These are phyloP conservation scores for Plenodomus biglobosus DNA, from an alignment of 2,329 filamentous ascomycete genomes.

Conservation along the genomic window DNA sequence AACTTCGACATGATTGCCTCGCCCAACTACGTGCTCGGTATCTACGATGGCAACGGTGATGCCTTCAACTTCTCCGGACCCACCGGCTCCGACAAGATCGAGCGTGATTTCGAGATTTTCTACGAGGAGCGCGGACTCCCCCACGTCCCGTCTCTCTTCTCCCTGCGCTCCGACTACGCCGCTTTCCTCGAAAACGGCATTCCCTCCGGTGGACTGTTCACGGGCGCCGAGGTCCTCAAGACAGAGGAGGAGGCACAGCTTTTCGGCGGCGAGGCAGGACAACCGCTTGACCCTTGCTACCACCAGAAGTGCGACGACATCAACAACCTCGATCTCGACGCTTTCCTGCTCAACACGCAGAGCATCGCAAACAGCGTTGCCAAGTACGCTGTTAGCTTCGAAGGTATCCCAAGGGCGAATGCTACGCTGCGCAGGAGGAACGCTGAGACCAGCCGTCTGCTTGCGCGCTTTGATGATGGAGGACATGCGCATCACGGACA, in stretches of 20 bases:
- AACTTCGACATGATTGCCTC: conserved; percentile 50
- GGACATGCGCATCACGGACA: conserved; percentile 32
- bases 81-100: conserved; percentile 38
- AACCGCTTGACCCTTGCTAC: conserved; percentile 43
- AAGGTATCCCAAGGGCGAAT: conserved; percentile 38
- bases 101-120: conserved; percentile 41
- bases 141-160: conserved; percentile 41
- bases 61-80: conserved; percentile 44
- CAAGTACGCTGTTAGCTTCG: conserved; percentile 42
- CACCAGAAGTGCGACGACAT: conserved; percentile 43
- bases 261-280: conserved; percentile 44
- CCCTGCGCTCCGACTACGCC: conserved; percentile 46
- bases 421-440: conserved; percentile 32
- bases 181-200: conserved; percentile 47
- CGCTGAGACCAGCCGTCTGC: conserved; percentile 26
- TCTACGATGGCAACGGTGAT: conserved; percentile 45
- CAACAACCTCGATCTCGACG: conserved; percentile 41
- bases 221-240: conserved; percentile 46
- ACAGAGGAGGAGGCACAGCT: conserved; percentile 40
- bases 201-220: conserved; percentile 45
- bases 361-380: conserved; percentile 45
- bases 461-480: conserved; percentile 28
- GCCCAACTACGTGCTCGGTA: conserved; percentile 45
- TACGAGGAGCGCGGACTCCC: conserved; percentile 38
- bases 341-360: conserved; percentile 43